Evolutionary conservation across 2,329 filamentous ascomycete genomes (phyloP), one percentile per base, ranked within the genome.

Genomic region (Chalaropsis ovoidea): DNA sequence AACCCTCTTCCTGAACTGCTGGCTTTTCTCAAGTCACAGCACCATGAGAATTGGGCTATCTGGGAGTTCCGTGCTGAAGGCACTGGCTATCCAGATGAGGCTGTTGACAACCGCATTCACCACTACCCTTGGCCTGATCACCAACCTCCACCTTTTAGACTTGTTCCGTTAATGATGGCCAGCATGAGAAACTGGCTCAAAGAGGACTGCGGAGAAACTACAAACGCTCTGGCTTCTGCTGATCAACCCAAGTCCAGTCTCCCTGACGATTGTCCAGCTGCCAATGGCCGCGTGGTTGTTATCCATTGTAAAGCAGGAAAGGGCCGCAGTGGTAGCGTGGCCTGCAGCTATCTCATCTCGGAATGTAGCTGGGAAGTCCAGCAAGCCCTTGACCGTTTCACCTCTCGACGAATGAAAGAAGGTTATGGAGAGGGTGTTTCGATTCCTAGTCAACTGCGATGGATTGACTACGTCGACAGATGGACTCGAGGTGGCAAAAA

Each of bases 291-390:
- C 10, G 90, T 97, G 0, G 87, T 87, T 0, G 92, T 97, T 6
- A 90, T 97, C 7, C 94, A 99, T 75, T 97, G 94, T 79, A 97
- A 97, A 74, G 94, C 94, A 0, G 94, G 94, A 2, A 99, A 99
- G 75, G 94, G 94, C 1, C 82, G 94, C 62, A 95, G 90, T 69
- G 94, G 94, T 3, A 96, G 90, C 0, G 85, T 90, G 71, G 86
- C 87, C 39, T 95, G 90, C 75, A 89, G 88, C 70, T 97, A 96
- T 73, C 78, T 99, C 67, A 94, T 99, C 71, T 86, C 88, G 7
- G 89, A 97, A 73, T 88, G 94, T 72, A 82, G 81, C 0, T 84
- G 82, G 82, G 77, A 75, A 24, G 73, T 78, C 0, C 77, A 81
- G 67, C 75, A 82, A 63, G 82, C 82, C 0, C 76, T 84, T 7